Conservation (phyloP, 495 filamentous ascomycete genomes). For the Lasiosphaeris hirsuta region DNA sequence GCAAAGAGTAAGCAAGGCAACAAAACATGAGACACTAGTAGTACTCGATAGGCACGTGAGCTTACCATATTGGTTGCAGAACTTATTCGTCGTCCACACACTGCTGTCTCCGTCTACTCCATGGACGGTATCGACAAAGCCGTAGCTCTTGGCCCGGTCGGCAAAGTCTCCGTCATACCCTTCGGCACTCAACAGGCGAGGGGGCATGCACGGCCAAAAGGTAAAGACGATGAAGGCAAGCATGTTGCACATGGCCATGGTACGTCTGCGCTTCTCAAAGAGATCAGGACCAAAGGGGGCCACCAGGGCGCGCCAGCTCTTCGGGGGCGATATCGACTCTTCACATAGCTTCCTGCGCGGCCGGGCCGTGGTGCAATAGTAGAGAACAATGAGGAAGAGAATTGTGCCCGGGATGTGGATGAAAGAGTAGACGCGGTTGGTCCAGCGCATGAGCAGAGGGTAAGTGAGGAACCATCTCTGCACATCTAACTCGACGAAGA, state of each 20-base stretch:
- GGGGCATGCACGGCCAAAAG: constrained; percentile 77
- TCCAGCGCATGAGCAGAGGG: too few relatives aligned
- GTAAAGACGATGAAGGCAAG: constrained; percentile 75
- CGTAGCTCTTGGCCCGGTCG: constrained; percentile 35
- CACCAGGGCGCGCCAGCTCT: too few relatives aligned
- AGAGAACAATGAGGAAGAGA: too few relatives aligned
- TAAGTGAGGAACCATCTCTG: too few relatives aligned
- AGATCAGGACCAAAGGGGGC: too few relatives aligned
- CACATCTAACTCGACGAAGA: too few relatives aligned
- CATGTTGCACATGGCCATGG: constrained; percentile 70
- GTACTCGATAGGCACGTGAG: not conserved
- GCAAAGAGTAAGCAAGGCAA: not conserved
- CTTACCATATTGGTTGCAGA: constrained; percentile 50
- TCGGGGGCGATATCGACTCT: too few relatives aligned
- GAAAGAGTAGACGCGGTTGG: too few relatives aligned
- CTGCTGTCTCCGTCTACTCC: constrained; percentile 49
- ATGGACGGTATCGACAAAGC: constrained; percentile 76
- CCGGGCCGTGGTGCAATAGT: too few relatives aligned
- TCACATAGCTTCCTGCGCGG: too few relatives aligned
- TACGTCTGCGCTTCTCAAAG: constrained; percentile 49
- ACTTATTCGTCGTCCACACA: constrained; percentile 72
- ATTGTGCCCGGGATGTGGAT: too few relatives aligned
- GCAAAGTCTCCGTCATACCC: too few relatives aligned
- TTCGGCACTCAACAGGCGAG: constrained; percentile 50
- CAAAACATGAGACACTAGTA: not conserved